Percentiles rank a stretch among this genome's conserved stretches.
These are phyloP conservation scores for Leucogyrophana mollusca DNA, from an alignment of 768 basidiomycete species.

Conservation along the genomic window DNA sequence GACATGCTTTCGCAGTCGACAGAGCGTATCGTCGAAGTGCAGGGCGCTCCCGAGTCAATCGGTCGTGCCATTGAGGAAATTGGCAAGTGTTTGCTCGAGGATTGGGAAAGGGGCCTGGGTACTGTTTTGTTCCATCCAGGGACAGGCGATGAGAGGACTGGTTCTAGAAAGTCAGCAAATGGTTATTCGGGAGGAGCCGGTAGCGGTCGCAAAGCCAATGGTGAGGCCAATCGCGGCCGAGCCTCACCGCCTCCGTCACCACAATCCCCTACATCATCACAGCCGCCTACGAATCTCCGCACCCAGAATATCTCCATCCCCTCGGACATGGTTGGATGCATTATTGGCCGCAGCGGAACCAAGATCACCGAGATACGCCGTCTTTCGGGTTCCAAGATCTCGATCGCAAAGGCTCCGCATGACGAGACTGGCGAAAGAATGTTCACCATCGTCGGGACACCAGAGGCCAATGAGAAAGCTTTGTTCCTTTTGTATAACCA, in stretches of 20 bases:
- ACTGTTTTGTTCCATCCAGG: slow-evolving; percentile 97
- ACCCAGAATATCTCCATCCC: slow-evolving; percentile 99
- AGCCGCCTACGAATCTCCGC: slow-evolving; percentile 77
- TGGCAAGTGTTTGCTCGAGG: slow-evolving; percentile 91
- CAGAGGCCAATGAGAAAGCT: slow-evolving; percentile 97
- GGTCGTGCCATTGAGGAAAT: slow-evolving; percentile 94
- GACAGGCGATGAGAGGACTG: slow-evolving; percentile 67
- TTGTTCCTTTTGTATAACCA: slow-evolving; percentile 97
- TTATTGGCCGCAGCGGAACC: slow-evolving; percentile 93
- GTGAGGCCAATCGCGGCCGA: slow-evolving; percentile 45
- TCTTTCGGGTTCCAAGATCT: slow-evolving; percentile 95
- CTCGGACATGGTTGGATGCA: slow-evolving; percentile 97
- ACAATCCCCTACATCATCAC: slow-evolving; percentile 45
- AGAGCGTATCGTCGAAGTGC: slow-evolving; percentile 97
- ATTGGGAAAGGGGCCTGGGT: slow-evolving; percentile 92
- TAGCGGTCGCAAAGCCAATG: slow-evolving; percentile 62
- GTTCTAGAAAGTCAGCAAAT: slow-evolving; percentile 49
- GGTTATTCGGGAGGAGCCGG: slow-evolving; percentile 47
- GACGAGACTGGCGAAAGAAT: slow-evolving; percentile 99
- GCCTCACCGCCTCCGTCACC: slow-evolving; percentile 41
- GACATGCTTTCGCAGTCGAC: slow-evolving; percentile 99
- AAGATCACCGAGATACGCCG: slow-evolving; percentile 99
- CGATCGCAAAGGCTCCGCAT: slow-evolving; percentile 98
- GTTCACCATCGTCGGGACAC: slow-evolving; percentile 98
- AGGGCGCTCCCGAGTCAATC: slow-evolving; percentile 90